A percentile compares a stretch with the other conserved stretches of the same genome.
These are phyloP conservation scores for Lathyrus oleraceus DNA, from an alignment of 306 rosid genomes.

Conservation along the genomic window DNA sequence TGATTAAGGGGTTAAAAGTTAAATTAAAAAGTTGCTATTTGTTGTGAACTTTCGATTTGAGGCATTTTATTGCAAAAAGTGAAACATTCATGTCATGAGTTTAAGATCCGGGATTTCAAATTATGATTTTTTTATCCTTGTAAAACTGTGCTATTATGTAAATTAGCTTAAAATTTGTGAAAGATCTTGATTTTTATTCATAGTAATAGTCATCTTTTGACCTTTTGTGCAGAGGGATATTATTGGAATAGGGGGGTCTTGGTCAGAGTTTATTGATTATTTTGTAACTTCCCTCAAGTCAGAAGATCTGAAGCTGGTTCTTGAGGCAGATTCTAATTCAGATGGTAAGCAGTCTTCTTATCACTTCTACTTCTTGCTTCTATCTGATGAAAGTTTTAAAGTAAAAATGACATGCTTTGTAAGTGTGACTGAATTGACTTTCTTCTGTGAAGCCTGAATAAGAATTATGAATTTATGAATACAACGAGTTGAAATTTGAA, in stretches of 20 bases:
- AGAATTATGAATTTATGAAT: background rate
- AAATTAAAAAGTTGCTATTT: background rate
- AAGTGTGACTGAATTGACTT: background rate
- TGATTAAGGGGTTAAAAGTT: constrained; percentile 21
- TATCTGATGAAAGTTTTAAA: constrained; percentile 17
- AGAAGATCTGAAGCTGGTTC: constrained; percentile 64
- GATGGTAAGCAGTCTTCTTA: constrained; percentile 36
- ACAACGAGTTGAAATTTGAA: background rate
- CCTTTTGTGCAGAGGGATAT: constrained; percentile 67
- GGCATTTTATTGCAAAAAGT: background rate
- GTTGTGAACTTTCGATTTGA: background rate
- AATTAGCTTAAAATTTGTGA: constrained; percentile 17
- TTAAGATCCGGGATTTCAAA: constrained; percentile 3
- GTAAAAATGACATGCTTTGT: background rate
- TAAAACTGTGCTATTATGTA: background rate
- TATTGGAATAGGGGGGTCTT: constrained; percentile 82
- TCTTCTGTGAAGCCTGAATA: background rate
- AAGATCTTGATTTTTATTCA: background rate
- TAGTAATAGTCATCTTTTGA: background rate
- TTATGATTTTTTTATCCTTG: background rate
- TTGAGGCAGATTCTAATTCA: constrained; percentile 48
- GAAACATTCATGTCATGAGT: background rate
- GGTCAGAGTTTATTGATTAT: constrained; percentile 77
- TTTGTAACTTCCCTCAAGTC: constrained; percentile 64
- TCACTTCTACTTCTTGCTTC: constrained; percentile 1